Conservation (phyloP, 129 eudicot species). For the Cynara cardunculus region DNA sequence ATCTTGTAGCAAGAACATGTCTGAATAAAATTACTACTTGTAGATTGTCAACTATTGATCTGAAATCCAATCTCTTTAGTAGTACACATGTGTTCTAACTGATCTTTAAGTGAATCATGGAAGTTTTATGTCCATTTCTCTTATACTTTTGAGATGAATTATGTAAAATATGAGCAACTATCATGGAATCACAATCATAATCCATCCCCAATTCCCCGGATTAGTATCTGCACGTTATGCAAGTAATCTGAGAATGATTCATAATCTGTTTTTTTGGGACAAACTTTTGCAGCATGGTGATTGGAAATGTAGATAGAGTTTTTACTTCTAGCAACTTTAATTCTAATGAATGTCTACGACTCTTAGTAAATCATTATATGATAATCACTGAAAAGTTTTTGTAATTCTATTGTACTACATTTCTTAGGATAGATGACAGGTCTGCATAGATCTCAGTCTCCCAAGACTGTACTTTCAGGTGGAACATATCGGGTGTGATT, state of each 20-base stretch:
- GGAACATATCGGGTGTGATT: too few species aligned
- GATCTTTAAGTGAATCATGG: not conserved
- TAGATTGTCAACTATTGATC: conserved; percentile 15
- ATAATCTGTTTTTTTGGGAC: not conserved
- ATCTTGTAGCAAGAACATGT: conserved; percentile 20
- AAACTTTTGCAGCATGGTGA: not conserved
- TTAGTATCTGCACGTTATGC: too few species aligned
- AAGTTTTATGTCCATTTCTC: not conserved
- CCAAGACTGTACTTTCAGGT: not conserved
- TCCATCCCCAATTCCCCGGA: too few species aligned
- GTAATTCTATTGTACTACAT: not conserved
- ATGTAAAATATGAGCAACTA: not conserved
- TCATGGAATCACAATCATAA: not conserved
- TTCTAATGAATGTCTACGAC: not conserved
- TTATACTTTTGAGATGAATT: not conserved
- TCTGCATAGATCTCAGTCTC: not conserved
- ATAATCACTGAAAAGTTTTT: not conserved
- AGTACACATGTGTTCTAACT: not conserved
- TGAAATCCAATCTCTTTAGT: not conserved
- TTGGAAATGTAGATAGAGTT: not conserved
- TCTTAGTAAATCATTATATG: not conserved
- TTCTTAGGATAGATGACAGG: not conserved
- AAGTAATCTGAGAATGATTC: not conserved
- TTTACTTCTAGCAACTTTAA: not conserved
- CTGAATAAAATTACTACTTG: conserved; percentile 15